phyloP scores from a whole-genome alignment of 768 basidiomycete genomes.

The Tricholomella constricta region DNA sequence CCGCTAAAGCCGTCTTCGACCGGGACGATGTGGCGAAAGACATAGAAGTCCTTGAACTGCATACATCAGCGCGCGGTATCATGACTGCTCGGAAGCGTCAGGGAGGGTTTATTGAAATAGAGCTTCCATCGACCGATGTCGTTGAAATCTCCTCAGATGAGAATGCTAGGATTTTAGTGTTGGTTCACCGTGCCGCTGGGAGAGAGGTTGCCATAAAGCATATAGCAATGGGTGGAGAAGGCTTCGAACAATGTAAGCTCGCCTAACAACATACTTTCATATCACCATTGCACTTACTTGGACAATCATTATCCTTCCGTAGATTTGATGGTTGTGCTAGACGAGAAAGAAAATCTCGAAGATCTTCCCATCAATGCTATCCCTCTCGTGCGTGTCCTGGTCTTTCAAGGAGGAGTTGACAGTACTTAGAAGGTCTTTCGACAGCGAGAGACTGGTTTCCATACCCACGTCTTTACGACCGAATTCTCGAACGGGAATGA shows the following conservation, averaged over 20 bases:
- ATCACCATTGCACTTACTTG: background rate
- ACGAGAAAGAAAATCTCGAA: conserved; percentile 25
- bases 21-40: conserved; percentile 25
- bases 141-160: conserved; percentile 31
- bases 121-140: conserved; percentile 31
- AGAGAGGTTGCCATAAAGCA: conserved; percentile 39
- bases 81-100: conserved; percentile 32
- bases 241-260: conserved; percentile 33
- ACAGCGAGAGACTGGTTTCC: conserved; percentile 36
- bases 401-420: conserved; percentile 36
- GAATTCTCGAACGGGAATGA: conserved; percentile 30
- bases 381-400: conserved; percentile 25
- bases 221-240: conserved; percentile 35
- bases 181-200: conserved; percentile 40
- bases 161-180: conserved; percentile 26
- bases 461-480: conserved; percentile 42
- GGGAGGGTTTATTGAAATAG: conserved; percentile 39
- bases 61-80: conserved; percentile 24
- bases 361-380: conserved; percentile 7
- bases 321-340: conserved; percentile 46
- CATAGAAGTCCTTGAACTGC: conserved; percentile 36
- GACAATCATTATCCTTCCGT: background rate
- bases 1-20: conserved; percentile 41
- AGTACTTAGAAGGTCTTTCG: conserved; percentile 15
- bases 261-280: background rate